A percentile compares a stretch with the other conserved stretches of the same genome.
These are phyloP conservation scores for Dactylorhiza incarnata DNA, from an alignment of 106 monocot species.

Conservation along the genomic window DNA sequence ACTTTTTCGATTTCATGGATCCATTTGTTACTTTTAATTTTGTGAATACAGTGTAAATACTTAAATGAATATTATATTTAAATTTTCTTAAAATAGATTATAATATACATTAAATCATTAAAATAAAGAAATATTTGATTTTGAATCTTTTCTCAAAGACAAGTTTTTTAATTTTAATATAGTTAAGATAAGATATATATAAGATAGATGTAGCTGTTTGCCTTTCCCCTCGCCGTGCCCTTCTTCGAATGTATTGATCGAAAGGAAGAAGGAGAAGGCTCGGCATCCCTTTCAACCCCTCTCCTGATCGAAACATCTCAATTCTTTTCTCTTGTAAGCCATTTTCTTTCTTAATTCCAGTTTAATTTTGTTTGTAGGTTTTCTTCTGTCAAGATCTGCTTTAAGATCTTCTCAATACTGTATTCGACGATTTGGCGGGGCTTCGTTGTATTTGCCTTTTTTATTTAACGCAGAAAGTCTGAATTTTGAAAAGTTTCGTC, in stretches of 20 bases:
- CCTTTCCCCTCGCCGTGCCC: neutral
- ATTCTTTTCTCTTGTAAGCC: neutral
- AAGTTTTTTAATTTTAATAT: too few relatives aligned
- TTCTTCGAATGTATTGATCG: constrained; percentile 1
- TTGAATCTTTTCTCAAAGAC: too few relatives aligned
- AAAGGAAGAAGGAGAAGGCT: neutral
- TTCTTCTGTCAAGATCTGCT: constrained; percentile 1
- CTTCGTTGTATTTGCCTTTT: neutral
- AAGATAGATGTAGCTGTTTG: too few relatives aligned
- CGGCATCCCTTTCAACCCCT: neutral
- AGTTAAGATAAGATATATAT: too few relatives aligned
- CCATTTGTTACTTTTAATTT: too few relatives aligned
- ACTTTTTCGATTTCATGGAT: too few relatives aligned
- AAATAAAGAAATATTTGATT: too few relatives aligned
- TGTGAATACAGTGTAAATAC: too few relatives aligned
- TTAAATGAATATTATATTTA: too few relatives aligned
- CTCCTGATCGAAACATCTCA: neutral
- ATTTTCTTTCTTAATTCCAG: neutral
- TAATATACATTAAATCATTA: too few relatives aligned
- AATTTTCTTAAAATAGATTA: too few relatives aligned
- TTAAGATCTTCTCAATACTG: neutral
- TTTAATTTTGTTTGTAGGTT: neutral
- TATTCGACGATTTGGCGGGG: neutral
- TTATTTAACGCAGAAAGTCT: neutral
- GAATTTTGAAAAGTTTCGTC: neutral